A percentile compares a stretch with the other conserved stretches of the same genome.
Evolutionary conservation across 2,329 filamentous ascomycete species (phyloP).

Genomic region (Botrytis tulipae): DNA sequence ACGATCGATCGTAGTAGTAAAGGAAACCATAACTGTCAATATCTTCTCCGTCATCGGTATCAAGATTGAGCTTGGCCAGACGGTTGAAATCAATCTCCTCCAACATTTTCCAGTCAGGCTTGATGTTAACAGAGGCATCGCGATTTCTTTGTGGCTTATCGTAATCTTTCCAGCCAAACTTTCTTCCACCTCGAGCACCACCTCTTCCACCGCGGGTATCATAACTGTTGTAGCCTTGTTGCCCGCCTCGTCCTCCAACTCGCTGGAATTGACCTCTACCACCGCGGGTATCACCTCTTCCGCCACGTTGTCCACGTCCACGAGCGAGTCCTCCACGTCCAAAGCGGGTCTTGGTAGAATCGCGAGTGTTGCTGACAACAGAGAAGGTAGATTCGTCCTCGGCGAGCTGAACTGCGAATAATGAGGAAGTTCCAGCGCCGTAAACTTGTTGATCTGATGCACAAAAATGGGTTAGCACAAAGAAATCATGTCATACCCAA

Average conservation of each 20-base stretch:
- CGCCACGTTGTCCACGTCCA: conserved; percentile 68
- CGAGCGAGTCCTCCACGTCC: conserved; percentile 89
- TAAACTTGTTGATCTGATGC: conserved; percentile 91
- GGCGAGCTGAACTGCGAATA: conserved; percentile 86
- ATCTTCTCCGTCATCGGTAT: conserved; percentile 92
- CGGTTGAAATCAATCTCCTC: conserved; percentile 99
- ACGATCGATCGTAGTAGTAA: conserved; percentile 95
- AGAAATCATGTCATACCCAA: conserved; percentile 6
- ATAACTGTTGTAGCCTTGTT: conserved; percentile 64
- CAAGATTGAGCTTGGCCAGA: conserved; percentile 90
- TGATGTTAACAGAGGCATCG: conserved; percentile 93
- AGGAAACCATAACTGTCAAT: conserved; percentile 95
- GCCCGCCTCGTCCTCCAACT: conserved; percentile 66
- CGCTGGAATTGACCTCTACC: conserved; percentile 66
- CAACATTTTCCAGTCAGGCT: conserved; percentile 89
- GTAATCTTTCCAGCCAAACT: conserved; percentile 98
- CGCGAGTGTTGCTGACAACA: conserved; percentile 91
- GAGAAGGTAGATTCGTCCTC: conserved; percentile 98
- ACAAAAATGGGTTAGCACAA: conserved; percentile 22
- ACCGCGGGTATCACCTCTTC: conserved; percentile 66
- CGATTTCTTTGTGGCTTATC: conserved; percentile 97
- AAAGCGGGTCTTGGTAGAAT: conserved; percentile 82
- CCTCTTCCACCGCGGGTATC: conserved; percentile 68
- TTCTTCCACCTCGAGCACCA: conserved; percentile 72
- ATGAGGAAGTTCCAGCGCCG: conserved; percentile 78